phyloP scores from a whole-genome alignment of 2,329 filamentous ascomycete species.

The Calonectria pseudoreteaudii region DNA sequence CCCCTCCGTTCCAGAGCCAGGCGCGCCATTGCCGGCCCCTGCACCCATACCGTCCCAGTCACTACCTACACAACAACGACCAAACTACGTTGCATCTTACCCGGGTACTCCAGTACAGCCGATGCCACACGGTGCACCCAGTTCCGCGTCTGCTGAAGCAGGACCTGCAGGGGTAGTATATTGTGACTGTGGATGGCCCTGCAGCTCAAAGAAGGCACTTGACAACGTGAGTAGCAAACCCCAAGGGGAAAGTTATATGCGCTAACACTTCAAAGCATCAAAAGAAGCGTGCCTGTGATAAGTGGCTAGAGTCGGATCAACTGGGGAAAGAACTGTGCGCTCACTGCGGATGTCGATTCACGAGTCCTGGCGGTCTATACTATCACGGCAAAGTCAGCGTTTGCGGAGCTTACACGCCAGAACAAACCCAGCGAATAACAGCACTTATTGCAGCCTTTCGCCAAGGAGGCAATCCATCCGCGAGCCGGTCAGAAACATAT shows the following conservation, averaged over 20 bases:
- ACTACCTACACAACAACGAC: neutral
- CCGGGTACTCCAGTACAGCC: slow-evolving; percentile 13
- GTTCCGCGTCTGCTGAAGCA: neutral
- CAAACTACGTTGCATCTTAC: slow-evolving; percentile 6
- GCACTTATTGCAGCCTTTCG: slow-evolving; percentile 25
- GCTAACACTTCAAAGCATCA: slow-evolving; percentile 43
- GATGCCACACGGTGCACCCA: neutral
- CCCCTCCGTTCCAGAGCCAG: neutral
- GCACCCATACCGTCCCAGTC: slow-evolving; percentile 9
- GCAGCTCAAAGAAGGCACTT: slow-evolving; percentile 46
- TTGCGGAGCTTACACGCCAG: slow-evolving; percentile 56
- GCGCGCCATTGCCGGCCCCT: neutral
- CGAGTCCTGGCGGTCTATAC: slow-evolving; percentile 52
- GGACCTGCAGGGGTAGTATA: slow-evolving; percentile 31
- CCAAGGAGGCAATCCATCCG: neutral
- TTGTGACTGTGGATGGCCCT: slow-evolving; percentile 52
- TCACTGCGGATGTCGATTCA: slow-evolving; percentile 59
- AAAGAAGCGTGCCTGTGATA: slow-evolving; percentile 42
- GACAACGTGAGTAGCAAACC: slow-evolving; percentile 44
- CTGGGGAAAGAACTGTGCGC: slow-evolving; percentile 53
- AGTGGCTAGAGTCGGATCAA: slow-evolving; percentile 22
- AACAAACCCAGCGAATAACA: slow-evolving; percentile 27
- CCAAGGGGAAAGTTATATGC: neutral
- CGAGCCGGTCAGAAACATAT: neutral
- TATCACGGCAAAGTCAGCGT: slow-evolving; percentile 60